These are phyloP conservation scores for Umbelopsis ramanniana DNA, from an alignment of 192 early-diverging fungal species.

Conservation along the genomic window DNA sequence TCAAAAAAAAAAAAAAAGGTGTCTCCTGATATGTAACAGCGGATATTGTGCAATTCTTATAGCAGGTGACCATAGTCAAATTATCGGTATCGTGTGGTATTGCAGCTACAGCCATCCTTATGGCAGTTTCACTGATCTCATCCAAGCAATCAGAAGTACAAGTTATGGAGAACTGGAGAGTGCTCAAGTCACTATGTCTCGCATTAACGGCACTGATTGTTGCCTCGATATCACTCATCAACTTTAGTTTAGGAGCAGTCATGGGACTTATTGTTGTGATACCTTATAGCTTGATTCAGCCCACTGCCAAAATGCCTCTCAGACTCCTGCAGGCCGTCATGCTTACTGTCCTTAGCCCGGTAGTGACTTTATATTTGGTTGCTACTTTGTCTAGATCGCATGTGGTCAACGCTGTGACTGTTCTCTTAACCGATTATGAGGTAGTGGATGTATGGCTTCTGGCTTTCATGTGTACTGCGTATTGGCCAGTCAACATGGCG, in stretches of 20 bases:
- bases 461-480: constrained; percentile 66
- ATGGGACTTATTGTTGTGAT: constrained; percentile 60
- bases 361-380: constrained; percentile 51
- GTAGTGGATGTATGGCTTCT: constrained; percentile 65
- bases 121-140: constrained; percentile 7
- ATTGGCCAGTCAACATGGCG: constrained; percentile 70
- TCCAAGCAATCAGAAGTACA: not conserved
- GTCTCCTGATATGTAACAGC: constrained; percentile 14
- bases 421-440: constrained; percentile 65
- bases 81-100: constrained; percentile 16
- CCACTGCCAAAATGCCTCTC: constrained; percentile 24
- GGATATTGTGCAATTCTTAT: not conserved
- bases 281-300: constrained; percentile 63
- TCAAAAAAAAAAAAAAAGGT: not conserved
- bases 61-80: constrained; percentile 24
- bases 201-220: constrained; percentile 63
- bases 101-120: constrained; percentile 20
- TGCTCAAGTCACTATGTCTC: constrained; percentile 57
- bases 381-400: constrained; percentile 41
- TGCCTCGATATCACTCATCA: constrained; percentile 69
- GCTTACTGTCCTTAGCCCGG: constrained; percentile 58
- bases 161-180: constrained; percentile 43
- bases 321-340: constrained; percentile 50
- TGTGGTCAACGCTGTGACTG: constrained; percentile 50
- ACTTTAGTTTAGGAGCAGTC: constrained; percentile 71